phyloP scores from a whole-genome alignment of 768 basidiomycete species.

The Pleurotus citrinopileatus region DNA sequence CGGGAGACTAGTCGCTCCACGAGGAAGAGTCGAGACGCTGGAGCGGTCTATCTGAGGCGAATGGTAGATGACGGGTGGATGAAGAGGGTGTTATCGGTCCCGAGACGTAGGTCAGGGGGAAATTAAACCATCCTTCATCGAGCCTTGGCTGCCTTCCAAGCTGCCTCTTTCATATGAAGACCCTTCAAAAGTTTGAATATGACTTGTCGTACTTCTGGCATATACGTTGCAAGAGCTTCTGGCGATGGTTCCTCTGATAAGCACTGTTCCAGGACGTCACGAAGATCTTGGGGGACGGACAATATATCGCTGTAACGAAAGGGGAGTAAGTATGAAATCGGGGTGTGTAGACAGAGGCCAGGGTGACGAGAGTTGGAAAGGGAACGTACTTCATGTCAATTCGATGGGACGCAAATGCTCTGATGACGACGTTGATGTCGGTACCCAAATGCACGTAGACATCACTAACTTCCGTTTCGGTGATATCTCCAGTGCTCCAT shows the following conservation, averaged over 20 bases:
- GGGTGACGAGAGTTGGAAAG: not conserved
- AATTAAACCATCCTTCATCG: not conserved
- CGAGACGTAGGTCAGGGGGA: too few species aligned
- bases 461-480: slow-evolving; percentile 78
- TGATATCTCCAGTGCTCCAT: slow-evolving; percentile 62
- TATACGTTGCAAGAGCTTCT: slow-evolving; percentile 67
- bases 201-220: slow-evolving; percentile 79
- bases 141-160: slow-evolving; percentile 30
- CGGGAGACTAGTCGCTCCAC: not conserved
- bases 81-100: too few species aligned
- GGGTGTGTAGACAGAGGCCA: not conserved
- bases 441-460: slow-evolving; percentile 87
- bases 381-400: slow-evolving; percentile 73
- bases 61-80: too few species aligned
- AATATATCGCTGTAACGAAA: slow-evolving; percentile 52
- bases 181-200: slow-evolving; percentile 83
- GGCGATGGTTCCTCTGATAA: slow-evolving; percentile 78
- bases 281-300: slow-evolving; percentile 58
- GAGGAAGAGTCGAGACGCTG: too few species aligned
- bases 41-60: too few species aligned
- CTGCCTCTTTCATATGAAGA: slow-evolving; percentile 71
- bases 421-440: slow-evolving; percentile 80
- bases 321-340: slow-evolving; percentile 7
- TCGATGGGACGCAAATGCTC: slow-evolving; percentile 68
- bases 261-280: slow-evolving; percentile 60